A percentile compares a stretch with the other conserved stretches of the same genome.
phyloP scores from a whole-genome alignment of 768 basidiomycete genomes.

The Suillus brevipes region DNA sequence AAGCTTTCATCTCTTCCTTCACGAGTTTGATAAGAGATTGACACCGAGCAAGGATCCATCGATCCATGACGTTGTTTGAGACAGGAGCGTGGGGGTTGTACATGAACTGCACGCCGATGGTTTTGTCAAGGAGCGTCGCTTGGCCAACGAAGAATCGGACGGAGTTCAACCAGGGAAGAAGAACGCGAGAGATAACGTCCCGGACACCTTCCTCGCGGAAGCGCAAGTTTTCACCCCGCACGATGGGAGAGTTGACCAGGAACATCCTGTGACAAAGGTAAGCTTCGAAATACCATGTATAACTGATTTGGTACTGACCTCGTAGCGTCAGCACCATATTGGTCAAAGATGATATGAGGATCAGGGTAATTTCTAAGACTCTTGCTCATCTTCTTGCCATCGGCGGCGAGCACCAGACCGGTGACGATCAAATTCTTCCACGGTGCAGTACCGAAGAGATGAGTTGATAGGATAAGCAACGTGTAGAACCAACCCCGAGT shows the following conservation, averaged over 20 bases:
- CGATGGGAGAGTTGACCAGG: constrained; percentile 98
- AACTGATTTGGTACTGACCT: constrained; percentile 46
- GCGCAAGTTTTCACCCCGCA: constrained; percentile 94
- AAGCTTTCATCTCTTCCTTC: constrained; percentile 93
- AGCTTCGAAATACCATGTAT: neutral
- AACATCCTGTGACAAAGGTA: constrained; percentile 69
- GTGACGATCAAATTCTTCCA: constrained; percentile 99
- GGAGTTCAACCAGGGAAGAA: constrained; percentile 97
- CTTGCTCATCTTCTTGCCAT: constrained; percentile 99
- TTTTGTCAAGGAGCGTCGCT: constrained; percentile 82
- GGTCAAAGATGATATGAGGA: constrained; percentile 84
- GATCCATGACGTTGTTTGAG: constrained; percentile 95
- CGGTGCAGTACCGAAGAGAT: constrained; percentile 89
- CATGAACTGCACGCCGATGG: constrained; percentile 69
- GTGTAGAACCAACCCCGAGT: constrained; percentile 99
- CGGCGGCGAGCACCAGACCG: constrained; percentile 92
- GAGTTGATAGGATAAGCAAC: constrained; percentile 91
- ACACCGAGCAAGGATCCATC: constrained; percentile 97
- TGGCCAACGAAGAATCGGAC: constrained; percentile 99
- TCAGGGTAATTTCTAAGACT: constrained; percentile 96
- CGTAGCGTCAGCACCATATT: constrained; percentile 94
- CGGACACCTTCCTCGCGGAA: constrained; percentile 99
- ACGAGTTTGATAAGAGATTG: constrained; percentile 94
- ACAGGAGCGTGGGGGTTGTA: constrained; percentile 86
- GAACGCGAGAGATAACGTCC: constrained; percentile 93